Evolutionary conservation across 805 yeast genomes (phyloP), one percentile per base, ranked within the genome.

Genomic region (Geotrichum ghanense): DNA sequence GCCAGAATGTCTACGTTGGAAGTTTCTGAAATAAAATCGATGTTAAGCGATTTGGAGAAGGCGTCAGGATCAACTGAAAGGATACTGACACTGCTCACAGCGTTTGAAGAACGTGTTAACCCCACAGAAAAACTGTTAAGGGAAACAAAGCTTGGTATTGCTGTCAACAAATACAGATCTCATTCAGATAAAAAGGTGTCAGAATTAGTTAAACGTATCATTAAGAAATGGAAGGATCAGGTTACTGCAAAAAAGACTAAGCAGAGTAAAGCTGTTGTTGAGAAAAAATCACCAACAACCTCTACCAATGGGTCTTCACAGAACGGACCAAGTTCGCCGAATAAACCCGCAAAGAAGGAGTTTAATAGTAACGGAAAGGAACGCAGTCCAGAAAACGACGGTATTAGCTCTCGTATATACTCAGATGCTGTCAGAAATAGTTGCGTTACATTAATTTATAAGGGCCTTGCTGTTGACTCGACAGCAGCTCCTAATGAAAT

Each of bases 121-220:
- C 96, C 97, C 7, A 80, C 94, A 1, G 97, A 90, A 60, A 76
- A 79, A 60, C 70, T 90, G 27, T 71, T 90, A 45, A 75, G 97
- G 69, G 95, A 90, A 58, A 92, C 98, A 6, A 88, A 87, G 63
- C 90, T 92, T n/a, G 98, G 98, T 53, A 90, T 92, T 16, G 90
- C 89, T 6, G 97, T 92, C 39, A 92, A 92, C 68, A 88, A 86
- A 64, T 78, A 83, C 57, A 78, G 95, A 53, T 67, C 84, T 6
- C 85, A 83, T 63, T 51, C 74, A 20, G 94, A 88, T 54, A 64
- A 59, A 26, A 58, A 58, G 21, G 74, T 92, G 42, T 70, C 81
- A 10, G 65, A 72, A 1, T 66, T 83, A 37, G 97, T 90, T 31
- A 85, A 84, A 62, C 78, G 77, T 54, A 84, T 89, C 68, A 88